Conservation (phyloP, 495 filamentous ascomycete species). For the Pyrenula massariospora region DNA sequence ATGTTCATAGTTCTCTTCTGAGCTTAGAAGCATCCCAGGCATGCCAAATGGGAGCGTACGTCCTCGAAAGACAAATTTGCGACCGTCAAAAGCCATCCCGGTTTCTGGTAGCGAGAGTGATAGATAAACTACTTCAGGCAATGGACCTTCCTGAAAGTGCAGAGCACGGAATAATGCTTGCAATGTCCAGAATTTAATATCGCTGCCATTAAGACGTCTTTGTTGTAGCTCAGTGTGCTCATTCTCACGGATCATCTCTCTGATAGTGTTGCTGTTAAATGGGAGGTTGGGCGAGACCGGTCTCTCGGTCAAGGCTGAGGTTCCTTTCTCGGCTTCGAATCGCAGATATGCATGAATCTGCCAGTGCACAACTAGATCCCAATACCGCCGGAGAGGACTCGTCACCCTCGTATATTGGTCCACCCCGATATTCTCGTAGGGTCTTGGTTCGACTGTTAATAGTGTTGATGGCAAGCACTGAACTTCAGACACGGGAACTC, state of each 20-base stretch:
- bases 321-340: slow-evolving; percentile 33
- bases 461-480: slow-evolving; percentile 37
- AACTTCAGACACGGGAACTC: slow-evolving; percentile 4
- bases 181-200: not conserved
- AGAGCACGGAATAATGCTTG: not conserved
- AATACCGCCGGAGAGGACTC: slow-evolving; percentile 73
- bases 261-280: not conserved
- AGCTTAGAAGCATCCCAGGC: not conserved
- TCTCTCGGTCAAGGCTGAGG: not conserved
- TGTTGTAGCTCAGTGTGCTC: not conserved
- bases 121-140: not conserved
- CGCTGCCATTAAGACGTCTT: not conserved
- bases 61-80: not conserved
- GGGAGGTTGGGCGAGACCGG: not conserved
- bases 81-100: not conserved
- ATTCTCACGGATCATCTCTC: not conserved
- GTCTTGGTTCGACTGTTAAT: slow-evolving; percentile 36
- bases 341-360: slow-evolving; percentile 77
- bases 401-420: slow-evolving; percentile 70
- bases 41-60: not conserved
- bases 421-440: slow-evolving; percentile 50
- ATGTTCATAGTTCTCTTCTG: not conserved
- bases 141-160: not conserved
- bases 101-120: not conserved
- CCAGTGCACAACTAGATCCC: slow-evolving; percentile 78